These are phyloP conservation scores for Stachybotrys chartarum DNA, from an alignment of 2,329 filamentous ascomycete species.

Conservation along the genomic window DNA sequence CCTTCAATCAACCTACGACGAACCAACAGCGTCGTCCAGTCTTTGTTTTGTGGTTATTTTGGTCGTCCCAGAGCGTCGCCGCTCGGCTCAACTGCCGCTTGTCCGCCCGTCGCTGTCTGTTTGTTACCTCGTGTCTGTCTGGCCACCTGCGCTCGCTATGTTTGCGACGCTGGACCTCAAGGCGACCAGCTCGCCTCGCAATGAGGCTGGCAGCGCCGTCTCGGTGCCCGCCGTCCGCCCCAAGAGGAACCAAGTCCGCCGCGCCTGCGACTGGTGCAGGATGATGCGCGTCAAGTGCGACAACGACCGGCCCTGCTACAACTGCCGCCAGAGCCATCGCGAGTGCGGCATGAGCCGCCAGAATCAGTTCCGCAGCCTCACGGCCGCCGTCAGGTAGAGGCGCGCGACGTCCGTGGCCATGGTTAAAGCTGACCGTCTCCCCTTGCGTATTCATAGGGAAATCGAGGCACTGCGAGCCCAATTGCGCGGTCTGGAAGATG, in stretches of 20 bases:
- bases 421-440: not conserved
- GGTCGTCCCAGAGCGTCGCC: not conserved
- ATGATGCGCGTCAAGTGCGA: conserved; percentile 20
- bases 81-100: not conserved
- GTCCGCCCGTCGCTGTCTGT: not conserved
- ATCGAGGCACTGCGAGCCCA: conserved; percentile 13
- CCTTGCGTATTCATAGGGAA: conserved; percentile 6
- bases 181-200: not conserved
- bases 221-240: conserved; percentile 5
- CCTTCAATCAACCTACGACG: not conserved
- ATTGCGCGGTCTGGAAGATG: conserved; percentile 11
- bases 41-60: not conserved
- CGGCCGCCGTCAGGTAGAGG: conserved; percentile 13
- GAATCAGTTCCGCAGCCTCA: conserved; percentile 16
- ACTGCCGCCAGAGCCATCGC: conserved; percentile 14
- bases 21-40: not conserved
- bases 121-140: not conserved
- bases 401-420: not conserved
- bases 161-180: not conserved
- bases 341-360: conserved; percentile 14
- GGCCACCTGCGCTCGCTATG: not conserved
- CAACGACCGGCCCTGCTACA: conserved; percentile 16
- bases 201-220: not conserved
- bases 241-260: conserved; percentile 20
- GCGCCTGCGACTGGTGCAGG: conserved; percentile 23